Evolutionary conservation across 139 green algal species (phyloP), one percentile per base, ranked within the genome.

Genomic region (Coelastrella sp.): DNA sequence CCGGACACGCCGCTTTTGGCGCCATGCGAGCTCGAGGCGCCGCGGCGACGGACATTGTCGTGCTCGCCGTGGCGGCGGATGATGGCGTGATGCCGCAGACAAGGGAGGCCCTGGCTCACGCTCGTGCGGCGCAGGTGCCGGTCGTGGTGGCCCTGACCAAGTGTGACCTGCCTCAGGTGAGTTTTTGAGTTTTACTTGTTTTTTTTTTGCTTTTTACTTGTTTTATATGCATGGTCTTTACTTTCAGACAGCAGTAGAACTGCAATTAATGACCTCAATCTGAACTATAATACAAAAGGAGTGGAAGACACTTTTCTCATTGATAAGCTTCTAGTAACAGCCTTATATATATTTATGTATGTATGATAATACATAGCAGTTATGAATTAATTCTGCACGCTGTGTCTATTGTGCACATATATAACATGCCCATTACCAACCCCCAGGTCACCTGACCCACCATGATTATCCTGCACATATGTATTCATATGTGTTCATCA

Each of bases 61-160:
- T 99, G 60, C 94, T 99, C 79, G 97, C 98, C 85, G 96, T 98
- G 20, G 96, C 96, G 22, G 97, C 96, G 19, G 96, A 98, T 93
- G 97, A 99, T 72, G 97, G 97, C 17, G 94, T 99, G 4, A 99
- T 98, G 97, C 97, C 96, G 25, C 96, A 98, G 92, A 99, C 97
- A 3, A 83, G 93, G 0, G 97, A 99, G 88, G 96, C 96, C 24
- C 91, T 97, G 9, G 93, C 92, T 6, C 97, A 98, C 74, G 94
- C 95, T 7, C 68, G 83, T 0, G 91, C 93, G 0, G 94, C 96
- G 0, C 93, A 94, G 35, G 97, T 95, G 90, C 95, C 96, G 22
- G 92, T 98, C 15, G 95, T 99, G 19, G 96, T 99, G n/a, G 97
- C 97, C 4, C 93, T 99, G 20, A 98, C 96, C 19, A 99, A 99